Conservation (phyloP, 257 asterid species). For the Misopates orontium region DNA sequence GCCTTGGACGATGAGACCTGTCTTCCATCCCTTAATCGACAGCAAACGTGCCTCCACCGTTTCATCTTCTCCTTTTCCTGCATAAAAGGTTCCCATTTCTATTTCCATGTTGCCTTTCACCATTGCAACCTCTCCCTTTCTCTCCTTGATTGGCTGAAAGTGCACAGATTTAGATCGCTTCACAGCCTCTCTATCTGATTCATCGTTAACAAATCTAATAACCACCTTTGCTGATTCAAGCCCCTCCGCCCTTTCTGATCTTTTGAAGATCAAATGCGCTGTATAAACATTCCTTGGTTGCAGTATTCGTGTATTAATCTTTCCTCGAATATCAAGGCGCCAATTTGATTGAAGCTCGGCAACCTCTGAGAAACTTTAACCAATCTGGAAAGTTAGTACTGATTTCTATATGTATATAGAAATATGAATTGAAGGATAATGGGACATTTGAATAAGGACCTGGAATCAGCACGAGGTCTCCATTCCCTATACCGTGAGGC, state of each 20-base stretch:
- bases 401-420: too few species aligned
- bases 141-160: neutral
- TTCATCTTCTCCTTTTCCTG: neutral
- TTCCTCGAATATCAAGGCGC: conserved; percentile 12
- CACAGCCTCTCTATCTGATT: conserved; percentile 3
- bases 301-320: neutral
- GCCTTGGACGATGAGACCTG: conserved; percentile 17
- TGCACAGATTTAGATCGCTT: conserved; percentile 4
- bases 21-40: conserved; percentile 5
- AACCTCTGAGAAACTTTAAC: neutral
- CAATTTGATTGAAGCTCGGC: conserved; percentile 11
- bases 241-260: neutral
- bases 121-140: neutral
- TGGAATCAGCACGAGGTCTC: conserved; percentile 10
- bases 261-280: neutral
- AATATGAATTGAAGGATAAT: neutral
- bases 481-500: conserved; percentile 7
- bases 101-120: neutral
- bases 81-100: conserved; percentile 3
- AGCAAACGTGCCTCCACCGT: conserved; percentile 3
- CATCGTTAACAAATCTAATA: conserved; percentile 11
- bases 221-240: conserved; percentile 13
- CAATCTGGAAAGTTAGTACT: neutral
- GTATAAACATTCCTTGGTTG: neutral
- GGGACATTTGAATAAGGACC: neutral